Evolutionary conservation across 306 rosid genomes (phyloP), one percentile per base, ranked within the genome.

Genomic region (Dalbergia oliveri): DNA sequence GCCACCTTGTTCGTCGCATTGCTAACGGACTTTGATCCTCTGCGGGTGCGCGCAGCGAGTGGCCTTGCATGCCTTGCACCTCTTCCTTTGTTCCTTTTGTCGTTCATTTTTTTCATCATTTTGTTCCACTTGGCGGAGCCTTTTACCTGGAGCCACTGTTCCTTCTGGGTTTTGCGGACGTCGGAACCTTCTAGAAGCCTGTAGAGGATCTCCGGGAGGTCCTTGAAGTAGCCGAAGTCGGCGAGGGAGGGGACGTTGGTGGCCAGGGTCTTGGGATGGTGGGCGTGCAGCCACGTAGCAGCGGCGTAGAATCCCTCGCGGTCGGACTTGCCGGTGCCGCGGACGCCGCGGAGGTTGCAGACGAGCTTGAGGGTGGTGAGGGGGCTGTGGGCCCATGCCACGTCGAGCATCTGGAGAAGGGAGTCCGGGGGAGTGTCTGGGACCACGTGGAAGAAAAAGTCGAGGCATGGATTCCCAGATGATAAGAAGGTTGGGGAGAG

Each of bases 271-370:
- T 81, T 89, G 41, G 94, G 97, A 71, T 93, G 97, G 68, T 74
- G 62, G 1, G 8, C 8, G 84, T 88, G 86, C 53, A 91, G 88
- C 91, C 91, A 92, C 6, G 88, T 14, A 7, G 91, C 92, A 1
- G 92, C 85, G 4, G 88, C 45, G 31, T 86, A 87, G 80, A 85
- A 88, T 9, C 89, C 80, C 15, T 74, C 64, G 26, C 73, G 86
- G 45, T 91, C 91, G 8, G 91, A 84, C 21, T 93, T 93, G 0
- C 96, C 97, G 9, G 94, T 89, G 59, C 97, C 94, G 9, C 93
- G 83, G 1, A 93, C 88, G 1, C 88, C 93, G 0, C 96, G 87
- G 54, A 93, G 89, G 83, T 89, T 89, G 66, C 87, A 88, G 44
- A 93, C 43, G 31, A 89, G 90, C 80, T 93, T 93, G 80, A 93